phyloP scores from a whole-genome alignment of 2,329 filamentous ascomycete genomes.

The Pseudocercospora fuligena region DNA sequence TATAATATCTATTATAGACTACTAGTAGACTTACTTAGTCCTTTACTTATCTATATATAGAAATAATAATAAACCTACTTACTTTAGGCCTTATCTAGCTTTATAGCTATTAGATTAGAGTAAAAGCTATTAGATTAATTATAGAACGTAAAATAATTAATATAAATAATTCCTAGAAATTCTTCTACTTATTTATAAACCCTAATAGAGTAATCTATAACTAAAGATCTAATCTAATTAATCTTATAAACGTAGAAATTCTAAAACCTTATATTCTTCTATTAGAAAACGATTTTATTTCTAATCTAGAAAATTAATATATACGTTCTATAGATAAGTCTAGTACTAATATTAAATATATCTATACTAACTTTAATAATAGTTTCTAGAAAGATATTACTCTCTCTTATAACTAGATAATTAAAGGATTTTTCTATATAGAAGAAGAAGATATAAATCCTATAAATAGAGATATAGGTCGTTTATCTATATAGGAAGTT shows the following conservation, averaged over 20 bases:
- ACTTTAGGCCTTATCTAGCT: no score
- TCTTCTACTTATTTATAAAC: background rate
- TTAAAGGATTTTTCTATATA: slow-evolving; percentile 50
- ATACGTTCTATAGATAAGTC: background rate
- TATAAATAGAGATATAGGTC: slow-evolving; percentile 49
- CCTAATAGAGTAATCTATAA: slow-evolving; percentile 7
- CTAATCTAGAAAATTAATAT: background rate
- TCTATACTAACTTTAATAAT: background rate
- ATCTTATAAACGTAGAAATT: slow-evolving; percentile 6
- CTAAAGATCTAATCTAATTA: background rate
- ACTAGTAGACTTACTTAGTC: no score
- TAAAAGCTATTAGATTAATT: no score
- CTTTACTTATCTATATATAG: no score
- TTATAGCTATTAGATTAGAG: no score
- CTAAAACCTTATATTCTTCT: slow-evolving; percentile 11
- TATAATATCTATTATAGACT: no score
- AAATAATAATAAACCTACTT: no score
- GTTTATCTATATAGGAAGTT: slow-evolving; percentile 58
- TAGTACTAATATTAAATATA: background rate
- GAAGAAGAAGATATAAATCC: slow-evolving; percentile 34
- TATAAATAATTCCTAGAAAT: slow-evolving; percentile 6
- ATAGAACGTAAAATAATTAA: background rate
- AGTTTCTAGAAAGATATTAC: slow-evolving; percentile 48
- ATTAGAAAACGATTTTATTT: slow-evolving; percentile 13
- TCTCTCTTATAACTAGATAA: slow-evolving; percentile 58